Conservation (phyloP, 768 basidiomycete species). For the Clitopilus hobsonii region DNA sequence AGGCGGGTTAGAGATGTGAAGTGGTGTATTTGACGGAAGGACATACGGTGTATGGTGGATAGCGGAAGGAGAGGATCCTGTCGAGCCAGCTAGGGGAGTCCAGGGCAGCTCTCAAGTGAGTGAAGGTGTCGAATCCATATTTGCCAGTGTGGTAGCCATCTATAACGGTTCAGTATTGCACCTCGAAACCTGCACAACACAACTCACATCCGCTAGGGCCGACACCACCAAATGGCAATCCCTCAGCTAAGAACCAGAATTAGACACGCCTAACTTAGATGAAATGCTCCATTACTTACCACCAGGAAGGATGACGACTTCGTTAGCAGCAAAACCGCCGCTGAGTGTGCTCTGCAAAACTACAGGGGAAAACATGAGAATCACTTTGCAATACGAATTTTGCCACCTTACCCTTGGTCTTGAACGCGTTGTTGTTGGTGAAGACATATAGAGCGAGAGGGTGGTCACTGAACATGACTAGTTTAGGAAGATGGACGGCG, state of each 20-base stretch:
- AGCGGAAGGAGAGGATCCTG: slow-evolving; percentile 43
- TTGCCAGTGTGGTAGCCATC: slow-evolving; percentile 73
- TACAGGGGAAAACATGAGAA: slow-evolving; percentile 19
- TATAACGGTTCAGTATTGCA: slow-evolving; percentile 16
- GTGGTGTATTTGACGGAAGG: too few species aligned
- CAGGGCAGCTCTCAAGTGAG: slow-evolving; percentile 59
- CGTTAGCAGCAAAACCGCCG: slow-evolving; percentile 68
- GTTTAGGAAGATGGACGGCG: background rate
- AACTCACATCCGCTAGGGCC: slow-evolving; percentile 52
- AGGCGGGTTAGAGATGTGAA: background rate
- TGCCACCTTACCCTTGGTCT: slow-evolving; percentile 68
- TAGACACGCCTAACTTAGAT: background rate
- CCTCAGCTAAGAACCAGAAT: slow-evolving; percentile 10
- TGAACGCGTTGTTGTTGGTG: slow-evolving; percentile 50
- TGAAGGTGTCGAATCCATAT: slow-evolving; percentile 73
- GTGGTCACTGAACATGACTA: slow-evolving; percentile 43
- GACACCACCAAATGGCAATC: slow-evolving; percentile 23
- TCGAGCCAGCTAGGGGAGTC: slow-evolving; percentile 61
- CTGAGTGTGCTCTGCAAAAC: slow-evolving; percentile 70
- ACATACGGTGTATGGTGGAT: slow-evolving; percentile 55
- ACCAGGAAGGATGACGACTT: slow-evolving; percentile 55
- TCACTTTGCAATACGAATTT: too few species aligned
- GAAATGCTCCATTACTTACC: slow-evolving; percentile 30
- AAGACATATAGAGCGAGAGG: slow-evolving; percentile 81
- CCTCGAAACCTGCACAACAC: background rate